A percentile compares a stretch with the other conserved stretches of the same genome.
These are phyloP conservation scores for Polyplosphaeria fusca DNA, from an alignment of 495 filamentous ascomycete genomes.

Conservation along the genomic window DNA sequence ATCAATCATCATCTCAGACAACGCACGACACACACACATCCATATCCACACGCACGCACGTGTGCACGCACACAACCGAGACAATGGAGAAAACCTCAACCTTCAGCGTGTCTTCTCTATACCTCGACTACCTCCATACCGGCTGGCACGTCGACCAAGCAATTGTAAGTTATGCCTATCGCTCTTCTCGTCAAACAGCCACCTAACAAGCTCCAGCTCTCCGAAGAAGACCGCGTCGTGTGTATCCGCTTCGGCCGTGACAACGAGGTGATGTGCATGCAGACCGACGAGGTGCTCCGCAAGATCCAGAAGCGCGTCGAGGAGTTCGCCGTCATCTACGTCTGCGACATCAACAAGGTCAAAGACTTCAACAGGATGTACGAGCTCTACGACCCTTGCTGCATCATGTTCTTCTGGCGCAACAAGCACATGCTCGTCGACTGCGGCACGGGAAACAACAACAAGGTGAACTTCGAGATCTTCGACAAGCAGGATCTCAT, in stretches of 20 bases:
- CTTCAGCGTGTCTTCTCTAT: slow-evolving; percentile 77
- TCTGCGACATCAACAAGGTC: slow-evolving; percentile 92
- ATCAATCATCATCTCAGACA: too few relatives aligned
- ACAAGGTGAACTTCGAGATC: slow-evolving; percentile 62
- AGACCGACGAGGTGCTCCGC: slow-evolving; percentile 13
- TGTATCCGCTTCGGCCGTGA: slow-evolving; percentile 89
- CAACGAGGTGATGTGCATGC: slow-evolving; percentile 56
- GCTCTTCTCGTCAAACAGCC: background rate
- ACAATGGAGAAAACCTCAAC: too few relatives aligned
- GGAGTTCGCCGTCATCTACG: slow-evolving; percentile 91
- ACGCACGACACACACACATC: too few relatives aligned
- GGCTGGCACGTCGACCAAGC: slow-evolving; percentile 97
- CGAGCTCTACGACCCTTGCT: slow-evolving; percentile 59
- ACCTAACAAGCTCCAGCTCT: background rate
- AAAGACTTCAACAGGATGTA: slow-evolving; percentile 97
- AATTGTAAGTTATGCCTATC: slow-evolving; percentile 45
- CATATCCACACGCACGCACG: too few relatives aligned
- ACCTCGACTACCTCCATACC: slow-evolving; percentile 84
- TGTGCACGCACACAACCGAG: too few relatives aligned
- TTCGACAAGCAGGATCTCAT: slow-evolving; percentile 99
- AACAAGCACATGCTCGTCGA: slow-evolving; percentile 90
- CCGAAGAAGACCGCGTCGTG: slow-evolving; percentile 86
- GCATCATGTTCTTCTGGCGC: slow-evolving; percentile 84
- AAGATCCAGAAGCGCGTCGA: slow-evolving; percentile 68
- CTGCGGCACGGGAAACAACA: slow-evolving; percentile 86